Base-by-base conservation (phyloP, 2,329 filamentous ascomycete species). In the Ophiostoma ulmi region DNA sequence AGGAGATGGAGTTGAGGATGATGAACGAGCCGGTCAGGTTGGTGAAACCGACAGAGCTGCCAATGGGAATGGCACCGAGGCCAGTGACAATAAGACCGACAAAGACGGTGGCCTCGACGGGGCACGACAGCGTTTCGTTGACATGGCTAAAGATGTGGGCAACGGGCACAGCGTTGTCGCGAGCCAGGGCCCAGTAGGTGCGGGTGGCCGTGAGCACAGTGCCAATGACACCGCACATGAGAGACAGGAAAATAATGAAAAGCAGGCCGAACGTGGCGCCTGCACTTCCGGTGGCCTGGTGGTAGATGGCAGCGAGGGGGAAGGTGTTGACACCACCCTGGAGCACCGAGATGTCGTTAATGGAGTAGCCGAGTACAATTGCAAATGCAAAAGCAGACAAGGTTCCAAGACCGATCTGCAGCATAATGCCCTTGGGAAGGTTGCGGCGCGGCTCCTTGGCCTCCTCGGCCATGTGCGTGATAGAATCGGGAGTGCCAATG, bases 271-370 rank as follows among this genome's bases (percentile, higher is more conserved):
- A 83, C 0, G 85, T 84, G 17, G 83, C 86, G 1, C 82, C 84
- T 3, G 78, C 77, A 61, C 80, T 81, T 1, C 81, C 81, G 0
- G 85, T 87, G 0, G 85, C 85, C 77, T 87, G 85, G 36, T 78
- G 80, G 77, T 90, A 91, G 73, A 91, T 88, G 67, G 85, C 86
- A 5, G 87, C 87, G 14, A 90, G 83, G 0, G 88, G 88, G 74
- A 87, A 89, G 2, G 83, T 82, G 75, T 84, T 83, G 77, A 82
- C 81, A 22, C 80, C 80, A 52, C 76, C 77, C 75, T 86, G 82
- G 26, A 90, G 81, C 4, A 82, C 81, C 68, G 81, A 78, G 26
- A 90, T 80, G 75, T 87, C 84, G 70, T 83, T 84, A 73, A 88
- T 84, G 67, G 82, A 80, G 77, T 89, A 88, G 72, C 86, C 78